phyloP scores from a whole-genome alignment of 225 moss, liverwort and hornwort species.

The Physcomitrellopsis africana region DNA sequence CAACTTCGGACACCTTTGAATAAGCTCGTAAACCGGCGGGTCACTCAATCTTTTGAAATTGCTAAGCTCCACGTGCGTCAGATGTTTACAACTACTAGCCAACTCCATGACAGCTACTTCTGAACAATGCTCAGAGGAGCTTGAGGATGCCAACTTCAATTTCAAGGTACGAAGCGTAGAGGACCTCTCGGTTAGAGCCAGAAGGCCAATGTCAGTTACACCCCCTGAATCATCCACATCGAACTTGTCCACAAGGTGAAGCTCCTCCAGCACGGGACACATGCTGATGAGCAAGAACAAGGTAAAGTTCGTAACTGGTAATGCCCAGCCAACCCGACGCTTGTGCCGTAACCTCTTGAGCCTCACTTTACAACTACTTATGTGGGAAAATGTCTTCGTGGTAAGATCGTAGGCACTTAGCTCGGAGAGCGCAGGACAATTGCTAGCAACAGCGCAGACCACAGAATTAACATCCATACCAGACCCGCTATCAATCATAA shows the following conservation, averaged over 20 bases:
- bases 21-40: slow-evolving; percentile 75
- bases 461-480: slow-evolving; percentile 68
- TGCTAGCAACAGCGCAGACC: slow-evolving; percentile 57
- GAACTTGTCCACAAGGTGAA: slow-evolving; percentile 67
- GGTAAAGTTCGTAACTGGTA: slow-evolving; percentile 64
- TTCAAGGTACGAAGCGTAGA: slow-evolving; percentile 68
- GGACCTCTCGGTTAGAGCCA: slow-evolving; percentile 67
- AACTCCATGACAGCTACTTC: slow-evolving; percentile 83
- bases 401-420: slow-evolving; percentile 75
- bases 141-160: slow-evolving; percentile 59
- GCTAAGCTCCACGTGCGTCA: slow-evolving; percentile 77
- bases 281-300: slow-evolving; percentile 58
- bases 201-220: slow-evolving; percentile 67
- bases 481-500: slow-evolving; percentile 66
- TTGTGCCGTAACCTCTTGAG: slow-evolving; percentile 68
- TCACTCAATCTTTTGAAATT: slow-evolving; percentile 73
- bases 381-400: slow-evolving; percentile 57
- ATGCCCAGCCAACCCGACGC: slow-evolving; percentile 51
- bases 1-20: slow-evolving; percentile 75
- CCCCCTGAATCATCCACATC: slow-evolving; percentile 47
- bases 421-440: slow-evolving; percentile 65
- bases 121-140: slow-evolving; percentile 61
- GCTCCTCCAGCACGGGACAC: slow-evolving; percentile 75
- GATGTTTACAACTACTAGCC: slow-evolving; percentile 67
- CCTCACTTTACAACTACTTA: slow-evolving; percentile 58